These are phyloP conservation scores for Cyberlindnera veronae DNA, from an alignment of 805 yeast genomes.

Conservation along the genomic window DNA sequence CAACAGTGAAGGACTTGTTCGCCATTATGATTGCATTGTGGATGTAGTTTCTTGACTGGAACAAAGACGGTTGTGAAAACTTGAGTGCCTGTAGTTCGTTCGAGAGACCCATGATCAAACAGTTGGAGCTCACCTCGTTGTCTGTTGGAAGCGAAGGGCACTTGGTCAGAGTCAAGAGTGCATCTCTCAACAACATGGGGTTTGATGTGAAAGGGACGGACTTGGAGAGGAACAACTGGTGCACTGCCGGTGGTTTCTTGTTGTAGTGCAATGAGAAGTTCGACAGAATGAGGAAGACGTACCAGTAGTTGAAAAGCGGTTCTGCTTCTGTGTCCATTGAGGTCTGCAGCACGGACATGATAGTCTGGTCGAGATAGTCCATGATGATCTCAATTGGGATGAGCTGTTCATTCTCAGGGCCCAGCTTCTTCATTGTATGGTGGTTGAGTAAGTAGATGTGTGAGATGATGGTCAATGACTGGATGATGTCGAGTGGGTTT, in stretches of 20 bases:
- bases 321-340: neutral
- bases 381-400: slow-evolving; percentile 45
- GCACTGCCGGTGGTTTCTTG: slow-evolving; percentile 39
- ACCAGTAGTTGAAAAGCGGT: slow-evolving; percentile 38
- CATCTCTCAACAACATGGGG: slow-evolving; percentile 2
- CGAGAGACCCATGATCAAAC: slow-evolving; percentile 16
- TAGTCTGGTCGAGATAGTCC: slow-evolving; percentile 46
- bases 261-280: slow-evolving; percentile 38
- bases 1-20: slow-evolving; percentile 34
- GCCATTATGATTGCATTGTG: slow-evolving; percentile 53
- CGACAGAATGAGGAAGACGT: slow-evolving; percentile 44
- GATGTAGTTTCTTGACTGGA: slow-evolving; percentile 37
- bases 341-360: slow-evolving; percentile 26
- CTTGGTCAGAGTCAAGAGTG: slow-evolving; percentile 13
- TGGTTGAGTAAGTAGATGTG: slow-evolving; percentile 41
- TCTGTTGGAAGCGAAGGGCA: slow-evolving; percentile 6
- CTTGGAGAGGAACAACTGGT: slow-evolving; percentile 23
- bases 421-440: slow-evolving; percentile 5
- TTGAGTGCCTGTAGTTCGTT: slow-evolving; percentile 28
- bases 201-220: slow-evolving; percentile 5
- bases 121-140: slow-evolving; percentile 5
- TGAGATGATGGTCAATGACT: slow-evolving; percentile 42
- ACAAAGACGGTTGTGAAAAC: slow-evolving; percentile 15
- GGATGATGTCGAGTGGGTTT: slow-evolving; percentile 34
- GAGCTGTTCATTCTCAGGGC: slow-evolving; percentile 18